phyloP scores from a whole-genome alignment of 306 rosid genomes.

The Hippophae gyantsensis region DNA sequence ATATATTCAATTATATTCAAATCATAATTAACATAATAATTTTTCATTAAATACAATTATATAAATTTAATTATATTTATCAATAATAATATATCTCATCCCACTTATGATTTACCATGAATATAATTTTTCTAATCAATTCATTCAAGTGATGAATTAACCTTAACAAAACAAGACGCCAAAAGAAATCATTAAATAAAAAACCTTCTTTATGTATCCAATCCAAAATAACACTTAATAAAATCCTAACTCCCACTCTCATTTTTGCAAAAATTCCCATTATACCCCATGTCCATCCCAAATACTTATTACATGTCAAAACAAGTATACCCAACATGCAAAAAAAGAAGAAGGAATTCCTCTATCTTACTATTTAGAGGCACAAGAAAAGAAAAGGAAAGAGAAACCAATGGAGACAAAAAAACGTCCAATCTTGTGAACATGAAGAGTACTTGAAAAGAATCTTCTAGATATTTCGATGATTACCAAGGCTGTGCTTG shows the following conservation, averaged over 20 bases:
- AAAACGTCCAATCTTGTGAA: constrained; percentile 12
- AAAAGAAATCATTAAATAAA: constrained; percentile 5
- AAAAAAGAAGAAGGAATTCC: too few species aligned
- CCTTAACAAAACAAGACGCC: constrained; percentile 4
- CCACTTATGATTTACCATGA: too few species aligned
- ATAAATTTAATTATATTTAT: too few species aligned
- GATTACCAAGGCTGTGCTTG: constrained; percentile 21
- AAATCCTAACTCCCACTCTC: constrained; percentile 6
- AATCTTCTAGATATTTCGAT: constrained; percentile 10
- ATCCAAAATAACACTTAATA: constrained; percentile 16
- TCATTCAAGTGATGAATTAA: constrained; percentile 30
- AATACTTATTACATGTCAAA: constrained; percentile 19
- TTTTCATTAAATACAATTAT: too few species aligned
- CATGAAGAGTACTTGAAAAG: constrained; percentile 20
- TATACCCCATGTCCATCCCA: constrained; percentile 13
- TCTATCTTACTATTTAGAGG: too few species aligned
- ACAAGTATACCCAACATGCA: too few species aligned
- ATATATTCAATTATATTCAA: too few species aligned
- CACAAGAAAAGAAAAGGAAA: too few species aligned
- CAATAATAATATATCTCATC: too few species aligned
- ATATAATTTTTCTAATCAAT: too few species aligned
- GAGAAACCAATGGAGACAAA: constrained; percentile 10
- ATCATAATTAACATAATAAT: too few species aligned
- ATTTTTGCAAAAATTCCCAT: constrained; percentile 15
- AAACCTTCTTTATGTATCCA: constrained; percentile 25